A percentile compares a stretch with the other conserved stretches of the same genome.
phyloP scores from a whole-genome alignment of 2,329 filamentous ascomycete species.

The Madurella fahalii region DNA sequence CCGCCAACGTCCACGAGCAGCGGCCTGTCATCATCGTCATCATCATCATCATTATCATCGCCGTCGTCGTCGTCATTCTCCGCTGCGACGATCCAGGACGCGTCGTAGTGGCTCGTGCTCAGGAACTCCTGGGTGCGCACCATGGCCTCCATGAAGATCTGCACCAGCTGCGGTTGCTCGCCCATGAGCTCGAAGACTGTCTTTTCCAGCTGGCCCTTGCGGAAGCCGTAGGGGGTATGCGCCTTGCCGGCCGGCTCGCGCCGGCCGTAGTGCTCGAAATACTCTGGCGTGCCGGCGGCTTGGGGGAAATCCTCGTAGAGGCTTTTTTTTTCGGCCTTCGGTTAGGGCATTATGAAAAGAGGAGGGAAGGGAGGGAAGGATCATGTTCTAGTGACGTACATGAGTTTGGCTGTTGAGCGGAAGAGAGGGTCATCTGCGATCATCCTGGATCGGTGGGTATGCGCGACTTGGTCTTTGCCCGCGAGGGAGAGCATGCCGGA shows the following conservation, averaged over 20 bases:
- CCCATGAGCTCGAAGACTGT: slow-evolving; percentile 24
- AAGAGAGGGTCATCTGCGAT: background rate
- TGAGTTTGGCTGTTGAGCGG: background rate
- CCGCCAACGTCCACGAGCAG: slow-evolving; percentile 31
- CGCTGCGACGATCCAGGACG: background rate
- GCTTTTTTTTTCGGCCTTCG: background rate
- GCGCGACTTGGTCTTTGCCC: background rate
- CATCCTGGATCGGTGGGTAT: background rate
- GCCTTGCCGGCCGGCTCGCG: slow-evolving; percentile 20
- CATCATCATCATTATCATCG: background rate
- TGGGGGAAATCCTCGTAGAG: background rate
- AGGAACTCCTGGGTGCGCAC: slow-evolving; percentile 17
- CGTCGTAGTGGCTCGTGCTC: slow-evolving; percentile 9
- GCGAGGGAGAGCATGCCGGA: background rate
- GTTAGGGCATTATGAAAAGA: no score
- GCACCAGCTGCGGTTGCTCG: slow-evolving; percentile 16
- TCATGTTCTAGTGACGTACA: background rate
- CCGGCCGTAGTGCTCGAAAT: slow-evolving; percentile 26
- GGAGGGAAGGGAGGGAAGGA: no score
- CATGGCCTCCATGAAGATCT: slow-evolving; percentile 26
- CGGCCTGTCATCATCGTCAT: slow-evolving; percentile 13
- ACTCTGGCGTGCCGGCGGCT: slow-evolving; percentile 5
- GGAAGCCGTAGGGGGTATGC: slow-evolving; percentile 23
- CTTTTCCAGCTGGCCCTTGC: slow-evolving; percentile 22
- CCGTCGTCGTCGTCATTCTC: slow-evolving; percentile 1